Evolutionary conservation across 345 rosid genomes (phyloP), one percentile per base, ranked within the genome.

Genomic region (Turnera subulata): DNA sequence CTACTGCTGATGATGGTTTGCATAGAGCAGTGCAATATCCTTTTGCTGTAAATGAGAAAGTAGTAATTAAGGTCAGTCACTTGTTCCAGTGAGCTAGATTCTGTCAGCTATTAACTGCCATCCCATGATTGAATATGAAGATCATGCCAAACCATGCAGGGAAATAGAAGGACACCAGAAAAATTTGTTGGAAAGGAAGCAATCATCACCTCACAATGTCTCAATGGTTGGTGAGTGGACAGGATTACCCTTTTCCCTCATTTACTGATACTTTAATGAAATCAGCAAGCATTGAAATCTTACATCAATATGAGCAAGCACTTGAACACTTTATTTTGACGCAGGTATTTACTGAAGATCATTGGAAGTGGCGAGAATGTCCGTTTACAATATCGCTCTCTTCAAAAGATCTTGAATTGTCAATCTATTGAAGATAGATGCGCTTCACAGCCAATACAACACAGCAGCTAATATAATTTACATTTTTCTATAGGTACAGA

Each of bases 141-240:
- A 38, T 38, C 40, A 48, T 58, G 63, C 59, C 62, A 67, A 40
- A 68, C 42, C 70, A 20, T 73, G 32, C 79, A 93, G 99, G 99
- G 97, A 59, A 93, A 93, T 70, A 69, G 88, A 68, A 80, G 99
- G 73, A 93, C 99, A 8, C 97, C 96, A 0, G 99, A 84, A 65
- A 93, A 89, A 66, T 86, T 86, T 82, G 93, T 93, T 25, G 99
- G 99, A 55, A 93, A 86, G 83, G 99, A 89, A 79, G 99, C 99
- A 26, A 58, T 93, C 21, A 85, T 93, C 65, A 86, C 97, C 67
- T 89, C 97, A 62, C 99, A 93, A 50, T 89, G 97, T 80, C 94
- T 89, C 59, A 93, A 93, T 79, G 99, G 99, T 76, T 93, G 99
- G 99, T 93, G 67, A 65, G 87, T 78, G 29, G 24, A 47, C 6